Conservation (phyloP, 2,329 filamentous ascomycete genomes). For the Venturia carpophila region DNA sequence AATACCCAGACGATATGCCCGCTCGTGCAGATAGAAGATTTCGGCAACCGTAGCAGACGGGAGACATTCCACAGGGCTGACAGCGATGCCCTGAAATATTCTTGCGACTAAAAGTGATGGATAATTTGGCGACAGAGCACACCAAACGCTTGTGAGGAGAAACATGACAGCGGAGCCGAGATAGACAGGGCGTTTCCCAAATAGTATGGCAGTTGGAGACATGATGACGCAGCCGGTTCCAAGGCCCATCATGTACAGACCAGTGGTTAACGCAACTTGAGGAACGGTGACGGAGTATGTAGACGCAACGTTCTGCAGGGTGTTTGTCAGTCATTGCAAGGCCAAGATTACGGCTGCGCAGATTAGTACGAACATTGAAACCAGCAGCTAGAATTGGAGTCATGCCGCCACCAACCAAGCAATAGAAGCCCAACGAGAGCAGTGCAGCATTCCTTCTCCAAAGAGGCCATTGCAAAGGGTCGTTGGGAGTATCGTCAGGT, state of each 20-base stretch:
- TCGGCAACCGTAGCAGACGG: conserved; percentile 92
- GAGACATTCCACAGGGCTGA: conserved; percentile 85
- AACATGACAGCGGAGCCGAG: conserved; percentile 71
- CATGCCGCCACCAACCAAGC: conserved; percentile 87
- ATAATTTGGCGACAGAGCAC: conserved; percentile 74
- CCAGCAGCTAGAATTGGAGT: conserved; percentile 85
- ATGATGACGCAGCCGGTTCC: conserved; percentile 77
- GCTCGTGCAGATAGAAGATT: conserved; percentile 92
- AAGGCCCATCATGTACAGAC: conserved; percentile 88
- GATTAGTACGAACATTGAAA: conserved; percentile 47
- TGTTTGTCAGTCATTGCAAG: not conserved
- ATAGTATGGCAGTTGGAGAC: conserved; percentile 86
- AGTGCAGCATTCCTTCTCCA: conserved; percentile 75
- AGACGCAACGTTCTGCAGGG: conserved; percentile 52
- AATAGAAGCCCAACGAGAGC: conserved; percentile 80
- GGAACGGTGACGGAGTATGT: conserved; percentile 60
- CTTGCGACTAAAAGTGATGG: conserved; percentile 70
- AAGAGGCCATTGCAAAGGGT: conserved; percentile 83
- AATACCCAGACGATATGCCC: conserved; percentile 85
- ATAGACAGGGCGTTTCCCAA: conserved; percentile 85
- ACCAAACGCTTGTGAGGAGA: conserved; percentile 71
- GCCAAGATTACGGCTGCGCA: not conserved
- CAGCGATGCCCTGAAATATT: conserved; percentile 78
- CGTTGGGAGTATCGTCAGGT: conserved; percentile 82
- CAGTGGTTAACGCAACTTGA: conserved; percentile 76